Evolutionary conservation across 2,329 filamentous ascomycete species (phyloP).

Genomic region (Aquanectria penicillioides): DNA sequence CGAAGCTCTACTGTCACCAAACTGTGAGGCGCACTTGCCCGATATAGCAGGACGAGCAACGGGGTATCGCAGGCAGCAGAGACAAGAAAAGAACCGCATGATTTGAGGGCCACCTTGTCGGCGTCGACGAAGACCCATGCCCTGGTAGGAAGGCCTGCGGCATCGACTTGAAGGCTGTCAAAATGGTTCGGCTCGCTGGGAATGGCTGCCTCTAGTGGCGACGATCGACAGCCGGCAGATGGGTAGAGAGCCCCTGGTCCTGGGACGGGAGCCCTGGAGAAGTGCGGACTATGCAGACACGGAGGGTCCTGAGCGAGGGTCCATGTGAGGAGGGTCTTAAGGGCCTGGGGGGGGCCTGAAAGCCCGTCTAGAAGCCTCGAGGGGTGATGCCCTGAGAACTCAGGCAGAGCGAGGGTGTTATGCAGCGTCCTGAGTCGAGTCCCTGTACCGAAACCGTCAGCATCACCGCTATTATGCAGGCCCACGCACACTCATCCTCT

Average conservation of each 20-base stretch:
- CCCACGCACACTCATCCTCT: conserved; percentile 5
- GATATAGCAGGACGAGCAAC: conserved; percentile 20
- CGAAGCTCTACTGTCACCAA: conserved; percentile 13
- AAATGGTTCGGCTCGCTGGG: conserved; percentile 20
- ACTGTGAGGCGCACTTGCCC: conserved; percentile 14
- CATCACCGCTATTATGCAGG: conserved; percentile 28
- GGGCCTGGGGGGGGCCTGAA: conserved; percentile 16
- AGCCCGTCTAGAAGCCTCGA: conserved; percentile 9
- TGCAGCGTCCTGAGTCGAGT: conserved; percentile 26
- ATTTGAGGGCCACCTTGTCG: conserved; percentile 21
- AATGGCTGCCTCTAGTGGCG: conserved; percentile 28
- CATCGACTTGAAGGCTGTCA: conserved; percentile 13
- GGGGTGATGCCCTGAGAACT: conserved; percentile 19
- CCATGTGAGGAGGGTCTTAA: neutral
- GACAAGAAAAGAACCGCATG: conserved; percentile 14
- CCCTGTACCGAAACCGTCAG: conserved; percentile 14
- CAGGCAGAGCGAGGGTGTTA: conserved; percentile 27
- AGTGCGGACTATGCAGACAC: conserved; percentile 12
- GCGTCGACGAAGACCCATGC: conserved; percentile 28
- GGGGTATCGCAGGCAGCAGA: conserved; percentile 10
- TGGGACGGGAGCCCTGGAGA: conserved; percentile 15
- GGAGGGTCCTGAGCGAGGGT: conserved; percentile 9
- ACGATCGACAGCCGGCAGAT: conserved; percentile 36
- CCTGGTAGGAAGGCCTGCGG: conserved; percentile 15
- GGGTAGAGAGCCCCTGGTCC: conserved; percentile 16